Evolutionary conservation across 352 stramenopile species (phyloP).

Genomic region (Globisporangium cystogenes): DNA sequence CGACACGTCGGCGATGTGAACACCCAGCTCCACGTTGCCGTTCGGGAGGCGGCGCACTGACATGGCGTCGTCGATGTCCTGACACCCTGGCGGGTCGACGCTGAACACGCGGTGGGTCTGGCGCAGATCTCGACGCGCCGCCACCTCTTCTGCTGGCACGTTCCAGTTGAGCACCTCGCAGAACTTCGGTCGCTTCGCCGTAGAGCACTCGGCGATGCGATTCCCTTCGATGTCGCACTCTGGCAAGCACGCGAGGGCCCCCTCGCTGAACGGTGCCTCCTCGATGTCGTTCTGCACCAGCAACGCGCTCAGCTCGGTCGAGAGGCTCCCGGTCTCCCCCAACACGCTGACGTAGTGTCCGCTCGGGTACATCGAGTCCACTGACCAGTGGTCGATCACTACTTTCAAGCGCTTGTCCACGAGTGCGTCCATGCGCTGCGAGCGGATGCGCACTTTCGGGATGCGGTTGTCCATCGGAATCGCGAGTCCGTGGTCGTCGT

Average conservation of each 20-base stretch:
- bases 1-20: slow-evolving; percentile 99
- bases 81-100: slow-evolving; percentile 83
- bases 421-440: slow-evolving; percentile 65
- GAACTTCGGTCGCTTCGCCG: slow-evolving; percentile 49
- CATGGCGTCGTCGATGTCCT: slow-evolving; percentile 91
- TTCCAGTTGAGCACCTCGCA: slow-evolving; percentile 66
- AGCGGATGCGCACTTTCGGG: slow-evolving; percentile 76
- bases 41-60: slow-evolving; percentile 72
- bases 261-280: slow-evolving; percentile 82
- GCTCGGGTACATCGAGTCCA: slow-evolving; percentile 73
- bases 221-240: slow-evolving; percentile 63
- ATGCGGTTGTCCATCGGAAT: slow-evolving; percentile 81
- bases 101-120: slow-evolving; percentile 78
- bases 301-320: slow-evolving; percentile 78
- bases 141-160: slow-evolving; percentile 45
- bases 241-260: slow-evolving; percentile 77
- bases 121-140: slow-evolving; percentile 60
- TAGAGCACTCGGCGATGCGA: slow-evolving; percentile 68
- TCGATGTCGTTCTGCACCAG: slow-evolving; percentile 82
- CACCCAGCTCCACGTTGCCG: slow-evolving; percentile 89
- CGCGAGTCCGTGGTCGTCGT: slow-evolving; percentile 68
- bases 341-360: slow-evolving; percentile 80
- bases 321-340: slow-evolving; percentile 46
- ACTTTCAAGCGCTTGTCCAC: slow-evolving; percentile 80
- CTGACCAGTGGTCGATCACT: slow-evolving; percentile 72